Base-by-base conservation (phyloP, 1,284 basidiomycete species). In the Coniferiporia sulphurascens region DNA sequence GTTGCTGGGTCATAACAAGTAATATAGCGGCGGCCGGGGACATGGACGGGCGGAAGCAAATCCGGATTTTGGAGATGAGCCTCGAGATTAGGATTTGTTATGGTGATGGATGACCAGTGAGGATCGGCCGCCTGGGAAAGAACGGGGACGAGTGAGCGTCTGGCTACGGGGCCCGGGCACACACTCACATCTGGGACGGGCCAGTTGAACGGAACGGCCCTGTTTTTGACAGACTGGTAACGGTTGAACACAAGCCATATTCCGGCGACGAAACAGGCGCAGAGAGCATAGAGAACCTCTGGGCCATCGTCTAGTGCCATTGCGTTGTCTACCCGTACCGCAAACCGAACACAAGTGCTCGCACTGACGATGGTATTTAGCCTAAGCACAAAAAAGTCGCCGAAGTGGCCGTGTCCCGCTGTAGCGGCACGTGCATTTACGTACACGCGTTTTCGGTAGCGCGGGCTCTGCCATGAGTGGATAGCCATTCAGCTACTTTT, bases 1-100 rank as follows among this genome's bases (percentile, higher is more conserved):
- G 92, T 96, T 4, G 93, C 86, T 8, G 95, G 95, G 71, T 98
- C 95, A 68, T 87, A 98, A 72, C 88, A 88, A 1, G 93, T 95
- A 58, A 98, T 89, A 66, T 89, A 92, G 59, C 83, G 78, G 48
- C 82, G 72, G 36, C 78, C 80, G n/a, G 74, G 72, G 3, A 80
- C 73, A 21, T 75, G 72, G 46, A 79, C 68, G 3, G 75, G 70
- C 6, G 86, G 83, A 44, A 79, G 70, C 22, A 92, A 73, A n/a
- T 79, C 76, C 3, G 75, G 71, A 63, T 84, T 77, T 5, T 76
- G 73, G 41, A 81, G 69, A 71, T 93, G 89, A 0, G 88, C 84
- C 62, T 79, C 76, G 48, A 91, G 74, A 57, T 74, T 73, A 5
- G 89, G 80, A 44, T 86, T 75, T 17, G 71, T 70, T 51, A 92